phyloP scores from a whole-genome alignment of 2,329 filamentous ascomycete species.

The Penicillium polonicum region DNA sequence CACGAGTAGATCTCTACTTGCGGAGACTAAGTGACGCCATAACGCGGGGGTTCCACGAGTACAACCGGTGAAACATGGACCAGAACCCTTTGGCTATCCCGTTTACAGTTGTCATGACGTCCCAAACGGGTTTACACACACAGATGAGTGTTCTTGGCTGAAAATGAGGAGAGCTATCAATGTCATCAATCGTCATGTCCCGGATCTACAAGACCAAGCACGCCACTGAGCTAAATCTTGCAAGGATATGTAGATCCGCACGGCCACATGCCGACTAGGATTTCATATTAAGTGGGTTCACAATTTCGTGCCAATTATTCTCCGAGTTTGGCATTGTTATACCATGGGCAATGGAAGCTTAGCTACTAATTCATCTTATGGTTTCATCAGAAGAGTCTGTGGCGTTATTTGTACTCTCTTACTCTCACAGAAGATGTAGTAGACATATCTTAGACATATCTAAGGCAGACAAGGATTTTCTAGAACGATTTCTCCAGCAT shows the following conservation, averaged over 20 bases:
- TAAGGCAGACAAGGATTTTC: not conserved
- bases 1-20: slow-evolving; percentile 1
- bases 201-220: slow-evolving; percentile 2
- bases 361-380: not conserved
- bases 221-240: slow-evolving; percentile 12
- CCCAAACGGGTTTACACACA: not conserved
- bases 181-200: slow-evolving; percentile 22
- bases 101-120: slow-evolving; percentile 20
- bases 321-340: not conserved
- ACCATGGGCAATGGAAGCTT: not conserved
- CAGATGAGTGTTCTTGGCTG: not conserved
- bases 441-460: too few species aligned
- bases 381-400: not conserved
- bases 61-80: slow-evolving; percentile 1
- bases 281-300: not conserved
- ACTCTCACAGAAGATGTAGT: not conserved
- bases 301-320: not conserved
- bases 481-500: not conserved
- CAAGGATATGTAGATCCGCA: not conserved
- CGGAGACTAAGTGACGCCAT: slow-evolving; percentile 20
- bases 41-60: slow-evolving; percentile 8
- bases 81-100: not conserved
- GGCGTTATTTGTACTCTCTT: not conserved
- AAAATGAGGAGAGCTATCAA: slow-evolving; percentile 1
- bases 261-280: not conserved